Evolutionary conservation across 257 asterid species (phyloP), one percentile per base, ranked within the genome.

Genomic region (Gardenia jasminoides): DNA sequence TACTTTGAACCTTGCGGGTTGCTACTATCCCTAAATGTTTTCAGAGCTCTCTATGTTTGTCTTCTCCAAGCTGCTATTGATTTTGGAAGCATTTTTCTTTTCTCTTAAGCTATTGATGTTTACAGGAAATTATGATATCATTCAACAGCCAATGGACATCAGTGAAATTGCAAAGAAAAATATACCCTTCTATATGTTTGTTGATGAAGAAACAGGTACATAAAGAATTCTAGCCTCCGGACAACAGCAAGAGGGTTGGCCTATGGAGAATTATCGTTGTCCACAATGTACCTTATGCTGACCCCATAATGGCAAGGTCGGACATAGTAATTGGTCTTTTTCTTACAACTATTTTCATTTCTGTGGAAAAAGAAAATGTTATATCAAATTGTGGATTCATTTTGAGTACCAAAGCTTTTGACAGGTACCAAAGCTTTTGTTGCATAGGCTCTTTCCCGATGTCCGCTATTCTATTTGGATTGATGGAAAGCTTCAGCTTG

Each of bases 391-490:
- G 24, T 52, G 20, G 24, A 33, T 44, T 54, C 16, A n/a, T n/a
- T n/a, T n/a, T n/a, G n/a, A n/a, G n/a, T n/a, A n/a, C n/a, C n/a
- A n/a, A n/a, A n/a, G n/a, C 70, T 79, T 80, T 62, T 85, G 62
- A 81, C 88, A 93, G 99, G 96, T 93, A 76, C 98, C 99, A 48
- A 96, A 96, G 88, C 95, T n/a, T n/a, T n/a, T n/a, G n/a, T n/a
- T n/a, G n/a, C n/a, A n/a, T n/a, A n/a, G n/a, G n/a, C n/a, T n/a
- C n/a, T n/a, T n/a, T n/a, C n/a, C n/a, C n/a, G n/a, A n/a, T n/a
- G n/a, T n/a, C n/a, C n/a, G n/a, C n/a, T n/a, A n/a, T n/a, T n/a
- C n/a, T n/a, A n/a, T n/a, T n/a, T n/a, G n/a, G n/a, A n/a, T n/a
- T n/a, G n/a, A n/a, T n/a, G n/a, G n/a, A n/a, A n/a, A n/a, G n/a